These are phyloP conservation scores for Fusarium illudens DNA, from an alignment of 2,329 filamentous ascomycete species.

Conservation along the genomic window DNA sequence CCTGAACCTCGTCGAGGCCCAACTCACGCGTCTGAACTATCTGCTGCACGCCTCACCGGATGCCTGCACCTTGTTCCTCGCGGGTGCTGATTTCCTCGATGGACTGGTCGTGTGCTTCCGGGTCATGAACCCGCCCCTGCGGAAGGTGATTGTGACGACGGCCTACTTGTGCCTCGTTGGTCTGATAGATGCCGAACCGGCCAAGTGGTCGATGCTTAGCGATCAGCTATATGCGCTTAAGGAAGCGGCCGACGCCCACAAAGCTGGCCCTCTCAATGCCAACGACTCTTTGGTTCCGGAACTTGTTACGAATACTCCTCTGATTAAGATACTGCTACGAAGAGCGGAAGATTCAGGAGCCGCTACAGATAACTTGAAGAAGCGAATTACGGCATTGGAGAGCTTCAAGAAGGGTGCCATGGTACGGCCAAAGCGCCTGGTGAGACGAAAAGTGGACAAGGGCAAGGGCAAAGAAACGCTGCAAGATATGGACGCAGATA, in stretches of 20 bases:
- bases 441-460: constrained; percentile 68
- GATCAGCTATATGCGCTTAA: constrained; percentile 88
- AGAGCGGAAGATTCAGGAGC: constrained; percentile 59
- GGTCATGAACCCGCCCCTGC: constrained; percentile 69
- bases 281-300: constrained; percentile 81
- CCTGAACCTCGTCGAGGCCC: constrained; percentile 62
- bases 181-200: constrained; percentile 70
- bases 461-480: constrained; percentile 64
- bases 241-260: constrained; percentile 71
- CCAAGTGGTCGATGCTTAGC: constrained; percentile 77
- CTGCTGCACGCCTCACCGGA: constrained; percentile 69
- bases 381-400: constrained; percentile 68
- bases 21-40: constrained; percentile 67
- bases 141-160: constrained; percentile 74
- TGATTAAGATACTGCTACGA: constrained; percentile 70
- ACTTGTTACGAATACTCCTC: constrained; percentile 80
- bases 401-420: constrained; percentile 65
- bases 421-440: constrained; percentile 59
- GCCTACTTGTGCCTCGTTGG: constrained; percentile 79
- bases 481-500: constrained; percentile 53
- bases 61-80: constrained; percentile 71
- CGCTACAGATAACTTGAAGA: constrained; percentile 64
- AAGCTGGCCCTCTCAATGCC: constrained; percentile 61
- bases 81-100: constrained; percentile 88
- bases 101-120: constrained; percentile 72